phyloP scores from a whole-genome alignment of 352 stramenopile genomes.

The Globisporangium lucens region DNA sequence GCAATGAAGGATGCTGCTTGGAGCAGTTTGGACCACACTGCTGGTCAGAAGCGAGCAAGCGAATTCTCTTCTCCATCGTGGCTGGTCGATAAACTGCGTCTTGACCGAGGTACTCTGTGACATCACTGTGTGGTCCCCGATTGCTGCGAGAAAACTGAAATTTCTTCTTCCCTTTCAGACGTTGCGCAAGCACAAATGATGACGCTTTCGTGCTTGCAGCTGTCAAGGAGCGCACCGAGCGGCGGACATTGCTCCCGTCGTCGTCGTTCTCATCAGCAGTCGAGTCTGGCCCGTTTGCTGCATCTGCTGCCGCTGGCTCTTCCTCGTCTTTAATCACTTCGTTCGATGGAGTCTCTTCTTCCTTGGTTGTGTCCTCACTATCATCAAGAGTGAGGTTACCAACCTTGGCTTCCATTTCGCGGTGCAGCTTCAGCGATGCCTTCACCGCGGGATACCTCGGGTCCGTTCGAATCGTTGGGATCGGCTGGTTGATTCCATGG shows the following conservation, averaged over 20 bases:
- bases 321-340: conserved; percentile 3
- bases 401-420: conserved; percentile 13
- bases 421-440: conserved; percentile 31
- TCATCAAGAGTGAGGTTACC: neutral
- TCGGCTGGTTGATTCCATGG: conserved; percentile 56
- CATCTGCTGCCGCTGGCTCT: conserved; percentile 10
- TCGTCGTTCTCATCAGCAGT: conserved; percentile 17
- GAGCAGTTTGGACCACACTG: conserved; percentile 28
- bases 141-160: conserved; percentile 25
- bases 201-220: conserved; percentile 57
- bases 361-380: neutral
- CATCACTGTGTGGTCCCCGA: conserved; percentile 26
- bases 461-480: conserved; percentile 42
- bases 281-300: conserved; percentile 7
- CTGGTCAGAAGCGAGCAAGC: conserved; percentile 23
- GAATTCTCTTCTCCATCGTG: conserved; percentile 26
- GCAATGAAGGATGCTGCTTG: conserved; percentile 11
- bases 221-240: conserved; percentile 45
- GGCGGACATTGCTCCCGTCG: conserved; percentile 20
- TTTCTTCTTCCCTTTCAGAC: conserved; percentile 33
- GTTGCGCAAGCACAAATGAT: conserved; percentile 28
- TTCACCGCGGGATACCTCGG: conserved; percentile 56
- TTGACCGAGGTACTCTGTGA: conserved; percentile 58
- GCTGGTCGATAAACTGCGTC: conserved; percentile 44
- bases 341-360: neutral